Evolutionary conservation across 1,284 basidiomycete species (phyloP).

Genomic region (Boletus calvinii): DNA sequence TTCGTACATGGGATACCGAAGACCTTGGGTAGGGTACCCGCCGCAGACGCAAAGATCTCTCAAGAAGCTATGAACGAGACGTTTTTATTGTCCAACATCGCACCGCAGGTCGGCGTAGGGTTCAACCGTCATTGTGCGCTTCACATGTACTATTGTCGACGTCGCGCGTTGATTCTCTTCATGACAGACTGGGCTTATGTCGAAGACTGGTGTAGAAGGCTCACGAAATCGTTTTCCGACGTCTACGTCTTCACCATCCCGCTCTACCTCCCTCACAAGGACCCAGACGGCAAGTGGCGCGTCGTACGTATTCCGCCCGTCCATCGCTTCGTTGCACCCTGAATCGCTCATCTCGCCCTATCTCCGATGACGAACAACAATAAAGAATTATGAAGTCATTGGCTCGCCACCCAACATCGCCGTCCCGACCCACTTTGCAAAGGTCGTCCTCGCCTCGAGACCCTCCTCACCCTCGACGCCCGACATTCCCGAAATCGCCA

Average conservation of each 20-base stretch:
- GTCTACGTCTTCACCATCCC: conserved; percentile 98
- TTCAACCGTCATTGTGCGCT: conserved; percentile 93
- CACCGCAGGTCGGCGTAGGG: conserved; percentile 95
- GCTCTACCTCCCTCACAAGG: conserved; percentile 88
- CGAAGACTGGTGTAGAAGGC: conserved; percentile 91
- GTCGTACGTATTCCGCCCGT: conserved; percentile 60
- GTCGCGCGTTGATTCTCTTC: background rate
- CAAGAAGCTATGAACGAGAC: conserved; percentile 97
- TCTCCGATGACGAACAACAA: background rate
- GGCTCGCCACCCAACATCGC: conserved; percentile 87
- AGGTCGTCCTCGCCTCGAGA: conserved; percentile 84
- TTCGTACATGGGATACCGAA: background rate
- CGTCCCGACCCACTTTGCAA: conserved; percentile 98
- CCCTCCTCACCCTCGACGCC: conserved; percentile 74
- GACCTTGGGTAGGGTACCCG: conserved; percentile 71
- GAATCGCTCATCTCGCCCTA: background rate
- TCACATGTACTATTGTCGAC: too few species aligned
- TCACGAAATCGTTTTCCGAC: conserved; percentile 86
- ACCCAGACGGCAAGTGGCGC: conserved; percentile 89
- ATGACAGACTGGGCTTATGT: conserved; percentile 89
- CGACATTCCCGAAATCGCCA: conserved; percentile 70
- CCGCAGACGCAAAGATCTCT: conserved; percentile 94
- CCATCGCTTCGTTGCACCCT: background rate
- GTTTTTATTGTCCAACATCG: conserved; percentile 93
- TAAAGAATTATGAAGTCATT: conserved; percentile 88